Evolutionary conservation across 2,329 filamentous ascomycete species (phyloP), one percentile per base, ranked within the genome.

Genomic region (Phialocephala sp.): DNA sequence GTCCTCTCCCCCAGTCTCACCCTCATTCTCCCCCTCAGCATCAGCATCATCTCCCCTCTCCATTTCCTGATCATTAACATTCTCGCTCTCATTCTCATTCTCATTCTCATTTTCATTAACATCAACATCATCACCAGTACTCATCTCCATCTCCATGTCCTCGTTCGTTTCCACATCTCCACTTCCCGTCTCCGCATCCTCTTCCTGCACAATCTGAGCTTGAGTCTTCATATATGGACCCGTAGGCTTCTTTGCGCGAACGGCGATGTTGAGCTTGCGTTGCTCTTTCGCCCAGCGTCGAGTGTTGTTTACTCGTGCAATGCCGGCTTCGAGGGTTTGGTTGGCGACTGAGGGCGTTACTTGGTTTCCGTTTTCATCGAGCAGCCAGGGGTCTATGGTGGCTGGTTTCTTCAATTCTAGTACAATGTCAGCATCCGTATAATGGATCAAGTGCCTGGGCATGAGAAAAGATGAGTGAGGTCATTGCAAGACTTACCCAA

Each of bases 301-400:
- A 12, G 59, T 57, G 39, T 74, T 76, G 22, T 72, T 73, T 5
- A 68, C 56, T 43, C 65, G 68, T 2, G 71, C 68, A 9, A 63
- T 41, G 15, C 73, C 73, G 11, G 81, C 81, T 71, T 88, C 85
- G n/a, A 83, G 66, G 61, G 78, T 69, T 73, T 88, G 85, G 32
- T 80, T 77, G n/a, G 73, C 74, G 22, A 89, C 76, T 14, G 83
- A 87, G 0, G 87, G 86, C 6, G 87, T 89, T 39, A 89, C 81
- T 74, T 88, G 85, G 3, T 79, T 78, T 15, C 86, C 87, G 15
- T 81, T 68, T 37, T 76, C 72, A 61, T 87, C 83, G 60, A 83
- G 82, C 0, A 89, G 79, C 71, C 85, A 89, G 24, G 72, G 64
- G 63, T 66, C 65, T 18, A 60, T 39, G 41, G 54, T 65, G 15